Base-by-base conservation (phyloP, 2,329 filamentous ascomycete genomes). In the Myriosclerotinia curreyana region DNA sequence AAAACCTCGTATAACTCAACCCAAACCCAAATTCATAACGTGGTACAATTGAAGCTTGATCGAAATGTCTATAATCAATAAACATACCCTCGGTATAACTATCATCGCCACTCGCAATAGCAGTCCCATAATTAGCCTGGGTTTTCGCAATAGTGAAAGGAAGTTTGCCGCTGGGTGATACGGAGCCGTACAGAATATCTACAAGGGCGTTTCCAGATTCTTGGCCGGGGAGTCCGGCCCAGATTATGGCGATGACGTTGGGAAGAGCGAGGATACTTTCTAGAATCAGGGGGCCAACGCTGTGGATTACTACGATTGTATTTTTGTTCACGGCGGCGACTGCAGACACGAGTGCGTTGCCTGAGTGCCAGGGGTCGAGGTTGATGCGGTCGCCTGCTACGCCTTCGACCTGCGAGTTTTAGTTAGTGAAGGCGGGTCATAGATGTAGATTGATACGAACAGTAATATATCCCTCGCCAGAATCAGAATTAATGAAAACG, bases 401-500 rank as follows among this genome's bases (percentile, higher is more conserved):
- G 9, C 67, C 68, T 66, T 73, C 70, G 36, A 71, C 68, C 68
- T 70, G n/a, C 25, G 20, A 15, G 4, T 48, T 28, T 63, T 42
- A 62, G 56, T 5, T 64, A 9, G 40, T 20, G 31, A 28, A 14
- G 42, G 48, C 20, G 6, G 42, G 8, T 4, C 15, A 60, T 20
- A 31, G 2, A 48, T 25, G 15, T 31, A 9, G 22, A 22, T 28
- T 17, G 12, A 38, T 3, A 62, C 64, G 36, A 17, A 72, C 71
- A 1, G 71, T 73, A 22, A 74, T 69, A 68, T 83, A 91, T 1
- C 87, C 89, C 75, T 96, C 92, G 1, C 89, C 88, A 1, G 88
- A 83, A 75, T 89, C 90, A 8, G 81, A 82, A 72, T 89, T 89
- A 68, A 85, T 83, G 69, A 89, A 84, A 0, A 88, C 84, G 5